Conservation (phyloP, 1,284 basidiomycete genomes). For the Trichosporon sp. region DNA sequence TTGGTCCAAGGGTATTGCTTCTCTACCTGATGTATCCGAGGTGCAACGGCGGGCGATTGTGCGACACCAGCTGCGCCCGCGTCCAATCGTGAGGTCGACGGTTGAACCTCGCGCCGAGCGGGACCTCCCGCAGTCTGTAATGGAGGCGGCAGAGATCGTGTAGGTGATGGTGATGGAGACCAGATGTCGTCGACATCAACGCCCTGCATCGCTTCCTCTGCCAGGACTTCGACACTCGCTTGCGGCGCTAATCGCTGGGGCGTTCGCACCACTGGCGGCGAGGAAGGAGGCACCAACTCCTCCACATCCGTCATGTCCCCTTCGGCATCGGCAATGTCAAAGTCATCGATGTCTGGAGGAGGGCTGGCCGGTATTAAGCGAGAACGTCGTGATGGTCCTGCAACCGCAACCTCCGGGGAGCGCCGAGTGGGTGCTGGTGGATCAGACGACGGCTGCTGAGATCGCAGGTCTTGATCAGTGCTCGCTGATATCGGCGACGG, state of each 20-base stretch:
- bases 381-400: slow-evolving; percentile 12
- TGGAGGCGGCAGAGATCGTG: slow-evolving; percentile 6
- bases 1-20: slow-evolving; percentile 50
- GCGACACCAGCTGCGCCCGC: not conserved
- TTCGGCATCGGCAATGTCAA: slow-evolving; percentile 31
- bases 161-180: slow-evolving; percentile 22
- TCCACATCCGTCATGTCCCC: slow-evolving; percentile 8
- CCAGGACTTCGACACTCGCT: not conserved
- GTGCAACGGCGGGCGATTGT: not conserved
- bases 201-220: slow-evolving; percentile 20
- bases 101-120: not conserved
- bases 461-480: not conserved
- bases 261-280: slow-evolving; percentile 12
- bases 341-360: slow-evolving; percentile 24
- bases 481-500: not conserved
- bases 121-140: not conserved
- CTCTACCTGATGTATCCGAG: slow-evolving; percentile 21
- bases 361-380: slow-evolving; percentile 9
- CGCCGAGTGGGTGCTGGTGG: not conserved
- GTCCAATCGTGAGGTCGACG: not conserved
- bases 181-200: slow-evolving; percentile 24
- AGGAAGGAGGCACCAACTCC: slow-evolving; percentile 26
- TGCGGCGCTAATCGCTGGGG: not conserved
- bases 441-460: not conserved
- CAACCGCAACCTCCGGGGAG: not conserved